phyloP scores from a whole-genome alignment of 2,329 filamentous ascomycete genomes.

The Tricladium varicosporioides region DNA sequence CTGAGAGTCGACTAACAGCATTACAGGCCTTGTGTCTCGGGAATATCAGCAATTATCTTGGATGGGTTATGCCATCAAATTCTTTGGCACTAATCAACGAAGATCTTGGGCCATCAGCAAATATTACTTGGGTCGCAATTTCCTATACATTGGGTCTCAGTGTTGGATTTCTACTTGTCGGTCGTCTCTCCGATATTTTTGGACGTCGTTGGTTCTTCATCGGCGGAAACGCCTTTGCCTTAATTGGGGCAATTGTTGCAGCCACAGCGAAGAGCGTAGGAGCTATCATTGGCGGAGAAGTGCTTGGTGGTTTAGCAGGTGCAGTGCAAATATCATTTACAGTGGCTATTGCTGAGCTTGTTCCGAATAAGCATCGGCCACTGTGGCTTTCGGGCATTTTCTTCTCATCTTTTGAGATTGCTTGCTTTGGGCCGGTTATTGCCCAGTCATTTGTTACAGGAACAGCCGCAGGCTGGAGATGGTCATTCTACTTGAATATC shows the following conservation, averaged over 20 bases:
- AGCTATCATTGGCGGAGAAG: constrained; percentile 38
- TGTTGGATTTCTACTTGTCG: not conserved
- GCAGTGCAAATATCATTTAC: constrained; percentile 31
- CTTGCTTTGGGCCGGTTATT: constrained; percentile 31
- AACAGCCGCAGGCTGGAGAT: constrained; percentile 31
- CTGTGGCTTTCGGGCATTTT: constrained; percentile 24
- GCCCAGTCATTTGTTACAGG: constrained; percentile 30
- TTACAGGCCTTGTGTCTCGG: constrained; percentile 24
- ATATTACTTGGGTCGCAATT: not conserved
- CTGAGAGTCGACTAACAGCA: not conserved
- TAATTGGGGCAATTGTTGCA: constrained; percentile 39
- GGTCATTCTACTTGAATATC: constrained; percentile 33
- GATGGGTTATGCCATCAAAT: constrained; percentile 20
- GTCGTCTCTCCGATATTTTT: not conserved
- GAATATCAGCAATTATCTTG: constrained; percentile 16
- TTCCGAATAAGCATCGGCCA: not conserved
- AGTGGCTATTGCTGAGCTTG: not conserved
- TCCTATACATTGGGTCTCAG: not conserved
- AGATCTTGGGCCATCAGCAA: not conserved
- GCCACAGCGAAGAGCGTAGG: constrained; percentile 37
- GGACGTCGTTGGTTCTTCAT: constrained; percentile 33
- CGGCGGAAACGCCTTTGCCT: constrained; percentile 30
- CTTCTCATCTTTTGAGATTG: constrained; percentile 27
- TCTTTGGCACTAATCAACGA: constrained; percentile 6
- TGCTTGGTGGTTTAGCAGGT: constrained; percentile 38